These are phyloP conservation scores for Podospora pseudoanserina DNA, from an alignment of 495 filamentous ascomycete species.

Conservation along the genomic window DNA sequence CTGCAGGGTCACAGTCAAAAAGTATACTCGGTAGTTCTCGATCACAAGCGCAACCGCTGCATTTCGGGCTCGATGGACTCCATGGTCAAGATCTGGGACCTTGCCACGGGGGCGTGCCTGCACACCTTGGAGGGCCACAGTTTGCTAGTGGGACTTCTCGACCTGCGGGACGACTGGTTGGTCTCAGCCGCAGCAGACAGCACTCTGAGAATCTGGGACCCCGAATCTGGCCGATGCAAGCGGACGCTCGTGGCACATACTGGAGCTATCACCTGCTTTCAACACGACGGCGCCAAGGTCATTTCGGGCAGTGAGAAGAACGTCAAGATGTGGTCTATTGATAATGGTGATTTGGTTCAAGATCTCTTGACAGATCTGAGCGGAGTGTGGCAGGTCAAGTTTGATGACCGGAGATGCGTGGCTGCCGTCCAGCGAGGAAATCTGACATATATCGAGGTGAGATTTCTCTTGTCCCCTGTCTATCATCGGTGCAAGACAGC, in stretches of 20 bases:
- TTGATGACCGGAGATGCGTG: slow-evolving; percentile 92
- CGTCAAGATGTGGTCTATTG: slow-evolving; percentile 98
- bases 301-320: slow-evolving; percentile 94
- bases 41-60: slow-evolving; percentile 87
- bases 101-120: slow-evolving; percentile 80
- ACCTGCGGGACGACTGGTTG: slow-evolving; percentile 79
- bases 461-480: slow-evolving; percentile 22
- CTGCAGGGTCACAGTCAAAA: slow-evolving; percentile 86
- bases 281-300: slow-evolving; percentile 95
- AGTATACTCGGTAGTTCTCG: slow-evolving; percentile 95
- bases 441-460: slow-evolving; percentile 93
- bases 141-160: slow-evolving; percentile 88
- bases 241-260: slow-evolving; percentile 87
- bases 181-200: slow-evolving; percentile 95
- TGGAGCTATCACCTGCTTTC: slow-evolving; percentile 97
- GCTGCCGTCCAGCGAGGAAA: slow-evolving; percentile 92
- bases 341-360: slow-evolving; percentile 84
- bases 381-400: slow-evolving; percentile 98
- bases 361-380: slow-evolving; percentile 94
- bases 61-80: slow-evolving; percentile 99
- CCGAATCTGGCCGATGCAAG: slow-evolving; percentile 86
- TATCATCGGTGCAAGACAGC: background rate
- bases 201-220: slow-evolving; percentile 96
- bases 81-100: slow-evolving; percentile 94
- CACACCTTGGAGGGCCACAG: slow-evolving; percentile 92